Evolutionary conservation across 2,329 filamentous ascomycete genomes (phyloP), one percentile per base, ranked within the genome.

Genomic region (Bipolaris cookei): DNA sequence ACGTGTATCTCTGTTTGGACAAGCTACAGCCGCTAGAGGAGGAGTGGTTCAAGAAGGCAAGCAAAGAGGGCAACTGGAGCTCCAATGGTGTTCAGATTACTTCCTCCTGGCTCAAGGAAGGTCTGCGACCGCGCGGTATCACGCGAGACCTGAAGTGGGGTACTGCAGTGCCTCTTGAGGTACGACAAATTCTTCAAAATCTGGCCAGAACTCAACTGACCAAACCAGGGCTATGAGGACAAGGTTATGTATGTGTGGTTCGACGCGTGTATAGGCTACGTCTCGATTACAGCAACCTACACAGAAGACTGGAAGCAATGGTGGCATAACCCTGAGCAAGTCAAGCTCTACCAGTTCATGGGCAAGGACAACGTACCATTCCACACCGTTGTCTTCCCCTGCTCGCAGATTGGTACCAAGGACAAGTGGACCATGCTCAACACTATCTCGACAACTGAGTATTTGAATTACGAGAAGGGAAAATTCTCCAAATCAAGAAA

Each of bases 181-280:
- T 69, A 62, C 28, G 59, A 28, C 39, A 13, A 2, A 43, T 13
- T 3, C 5, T 25, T 11, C 1, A 34, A 18, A 13, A 20, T 8
- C 7, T 25, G 28, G 2, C 16, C 8, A 20, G 13, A 25, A 25
- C 25, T 8, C 30, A 51, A 39, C 64, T 66, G 38, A 66, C 54
- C 16, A 39, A 16, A 30, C 16, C 38, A 68, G 62, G 86, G 83
- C 11, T 90, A 88, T 68, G 86, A 89, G 62, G 82, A 88, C 62
- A 91, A 91, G 81, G 94, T 97, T 60, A 87, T 97, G 64, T 97
- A 97, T 72, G 92, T 97, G 58, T 91, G 89, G 92, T 92, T 97
- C 73, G 91, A 96, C 74, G 91, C 91, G 52, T 95, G 91, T 77
- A 95, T 97, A 70, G 93, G 93, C 18, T 97, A 97, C 75, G 88